Evolutionary conservation across 106 monocot genomes (phyloP).

Genomic region (Platanthera zijinensis): DNA sequence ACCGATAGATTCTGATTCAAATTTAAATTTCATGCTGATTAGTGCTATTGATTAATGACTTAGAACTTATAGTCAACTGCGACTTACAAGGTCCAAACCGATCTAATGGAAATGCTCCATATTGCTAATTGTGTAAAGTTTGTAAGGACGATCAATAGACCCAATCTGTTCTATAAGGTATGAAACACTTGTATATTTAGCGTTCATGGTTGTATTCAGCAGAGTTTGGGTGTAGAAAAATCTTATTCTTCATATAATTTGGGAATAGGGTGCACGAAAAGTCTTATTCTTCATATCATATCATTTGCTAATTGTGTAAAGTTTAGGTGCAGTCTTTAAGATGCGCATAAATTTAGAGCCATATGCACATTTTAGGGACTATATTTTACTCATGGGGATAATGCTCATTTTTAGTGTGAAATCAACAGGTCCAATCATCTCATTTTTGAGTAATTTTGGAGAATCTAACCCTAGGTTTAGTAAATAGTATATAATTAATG

Average conservation of each 20-base stretch:
- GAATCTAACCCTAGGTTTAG: too few species aligned
- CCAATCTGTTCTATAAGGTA: constrained; percentile 90
- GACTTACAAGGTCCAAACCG: constrained; percentile 82
- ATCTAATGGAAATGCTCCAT: constrained; percentile 97
- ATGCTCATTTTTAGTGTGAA: too few species aligned
- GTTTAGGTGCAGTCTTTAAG: constrained; percentile 3
- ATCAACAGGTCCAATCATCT: too few species aligned
- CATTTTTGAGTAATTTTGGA: too few species aligned
- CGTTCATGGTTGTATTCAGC: background rate
- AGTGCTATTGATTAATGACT: constrained; percentile 8
- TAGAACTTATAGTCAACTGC: constrained; percentile 74
- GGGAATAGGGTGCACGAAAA: constrained; percentile 66
- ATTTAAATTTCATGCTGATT: constrained; percentile 1
- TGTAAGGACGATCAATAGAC: constrained; percentile 84
- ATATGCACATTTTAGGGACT: background rate
- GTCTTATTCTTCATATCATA: too few species aligned
- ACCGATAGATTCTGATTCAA: background rate
- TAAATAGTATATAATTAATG: too few species aligned
- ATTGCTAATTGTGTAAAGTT: constrained; percentile 90
- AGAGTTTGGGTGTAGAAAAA: background rate
- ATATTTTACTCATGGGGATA: too few species aligned
- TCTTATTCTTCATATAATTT: constrained; percentile 14
- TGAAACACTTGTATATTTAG: background rate
- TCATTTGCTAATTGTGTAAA: too few species aligned
- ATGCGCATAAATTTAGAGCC: background rate